These are phyloP conservation scores for Quercus alba DNA, from an alignment of 306 rosid genomes.

Conservation along the genomic window DNA sequence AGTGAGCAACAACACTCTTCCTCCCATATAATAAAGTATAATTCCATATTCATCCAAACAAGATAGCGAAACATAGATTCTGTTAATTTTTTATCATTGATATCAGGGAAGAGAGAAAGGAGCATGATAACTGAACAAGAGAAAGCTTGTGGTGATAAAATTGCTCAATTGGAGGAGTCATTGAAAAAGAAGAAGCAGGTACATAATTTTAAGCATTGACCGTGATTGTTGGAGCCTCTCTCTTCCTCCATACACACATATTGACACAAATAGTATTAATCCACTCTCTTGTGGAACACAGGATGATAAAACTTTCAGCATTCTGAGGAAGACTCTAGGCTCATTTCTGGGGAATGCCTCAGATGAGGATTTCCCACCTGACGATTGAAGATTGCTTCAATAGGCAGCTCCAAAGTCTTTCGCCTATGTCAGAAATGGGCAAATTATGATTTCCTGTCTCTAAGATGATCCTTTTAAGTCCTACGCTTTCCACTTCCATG, in stretches of 20 bases:
- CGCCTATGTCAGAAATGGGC: neutral
- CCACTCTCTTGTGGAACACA: conserved; percentile 25
- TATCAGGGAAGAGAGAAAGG: conserved; percentile 79
- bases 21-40: neutral
- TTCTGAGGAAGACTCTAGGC: conserved; percentile 83
- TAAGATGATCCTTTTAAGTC: neutral
- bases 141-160: conserved; percentile 62
- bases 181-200: conserved; percentile 88
- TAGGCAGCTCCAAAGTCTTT: neutral
- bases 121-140: conserved; percentile 70
- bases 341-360: conserved; percentile 72
- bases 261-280: conserved; percentile 9
- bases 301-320: conserved; percentile 88
- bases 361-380: conserved; percentile 81
- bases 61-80: neutral
- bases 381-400: conserved; percentile 51
- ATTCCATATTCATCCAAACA: neutral
- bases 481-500: neutral
- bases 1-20: conserved; percentile 45
- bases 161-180: conserved; percentile 74
- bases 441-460: neutral
- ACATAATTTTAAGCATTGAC: conserved; percentile 3
- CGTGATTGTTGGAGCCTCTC: neutral
- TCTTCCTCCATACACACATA: neutral
- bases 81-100: conserved; percentile 4